Percentiles rank a stretch among this genome's conserved stretches.
phyloP scores from a whole-genome alignment of 73 alveolate species.

The Paramecium biaurelia region DNA sequence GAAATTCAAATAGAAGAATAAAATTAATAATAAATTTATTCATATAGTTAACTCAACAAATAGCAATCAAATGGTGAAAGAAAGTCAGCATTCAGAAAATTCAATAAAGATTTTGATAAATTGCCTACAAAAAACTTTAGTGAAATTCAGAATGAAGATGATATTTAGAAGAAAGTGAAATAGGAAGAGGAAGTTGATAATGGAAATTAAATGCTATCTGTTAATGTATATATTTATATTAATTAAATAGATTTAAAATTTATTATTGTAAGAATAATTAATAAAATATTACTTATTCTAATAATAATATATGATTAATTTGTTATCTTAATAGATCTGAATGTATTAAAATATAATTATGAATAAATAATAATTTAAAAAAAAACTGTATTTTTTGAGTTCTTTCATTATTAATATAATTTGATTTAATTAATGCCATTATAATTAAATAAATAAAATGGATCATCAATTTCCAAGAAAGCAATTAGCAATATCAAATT shows the following conservation, averaged over 20 bases:
- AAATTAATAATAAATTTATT: neutral
- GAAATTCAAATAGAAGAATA: neutral
- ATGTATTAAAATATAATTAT: neutral
- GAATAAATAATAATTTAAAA: neutral
- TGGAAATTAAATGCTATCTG: neutral
- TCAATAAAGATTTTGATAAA: neutral
- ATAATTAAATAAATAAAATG: neutral
- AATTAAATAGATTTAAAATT: neutral
- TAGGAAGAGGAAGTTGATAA: neutral
- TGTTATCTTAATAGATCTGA: constrained; percentile 2
- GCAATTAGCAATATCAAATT: constrained; percentile 30
- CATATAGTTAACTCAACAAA: neutral
- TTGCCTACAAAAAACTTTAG: neutral
- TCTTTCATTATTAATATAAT: neutral
- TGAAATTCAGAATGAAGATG: neutral
- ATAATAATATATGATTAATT: neutral
- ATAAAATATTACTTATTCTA: neutral
- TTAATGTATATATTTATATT: neutral
- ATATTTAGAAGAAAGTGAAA: neutral
- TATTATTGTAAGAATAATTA: neutral
- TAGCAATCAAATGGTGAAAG: neutral
- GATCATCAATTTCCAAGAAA: constrained; percentile 53
- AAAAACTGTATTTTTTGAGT: neutral
- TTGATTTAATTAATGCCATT: neutral
- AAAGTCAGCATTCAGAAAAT: neutral